Percentiles rank a stretch among this genome's conserved stretches.
Conservation (phyloP, 2,329 filamentous ascomycete genomes). For the Rhexocercosporidium sp. region DNA sequence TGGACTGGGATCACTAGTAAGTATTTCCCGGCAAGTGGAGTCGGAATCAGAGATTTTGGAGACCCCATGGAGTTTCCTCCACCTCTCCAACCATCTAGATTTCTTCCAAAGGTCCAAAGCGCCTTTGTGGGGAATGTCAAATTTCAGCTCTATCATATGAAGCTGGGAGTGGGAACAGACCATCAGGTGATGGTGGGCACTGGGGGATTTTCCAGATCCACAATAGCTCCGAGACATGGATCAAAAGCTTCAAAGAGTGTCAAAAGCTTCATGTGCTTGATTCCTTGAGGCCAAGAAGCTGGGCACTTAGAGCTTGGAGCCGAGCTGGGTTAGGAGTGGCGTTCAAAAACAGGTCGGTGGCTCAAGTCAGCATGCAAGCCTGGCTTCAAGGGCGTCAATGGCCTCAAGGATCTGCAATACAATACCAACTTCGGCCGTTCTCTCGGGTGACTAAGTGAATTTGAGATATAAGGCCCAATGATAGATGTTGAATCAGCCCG, state of each 20-base stretch:
- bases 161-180: not conserved
- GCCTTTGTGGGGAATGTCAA: slow-evolving; percentile 15
- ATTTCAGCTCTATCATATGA: not conserved
- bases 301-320: not conserved
- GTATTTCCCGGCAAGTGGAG: not conserved
- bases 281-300: not conserved
- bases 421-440: slow-evolving; percentile 8
- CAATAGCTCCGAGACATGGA: slow-evolving; percentile 17
- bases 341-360: not conserved
- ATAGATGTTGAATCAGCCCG: not conserved
- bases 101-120: not conserved
- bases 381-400: not conserved
- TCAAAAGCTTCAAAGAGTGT: not conserved
- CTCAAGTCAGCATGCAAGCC: not conserved
- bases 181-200: not conserved
- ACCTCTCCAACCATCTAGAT: slow-evolving; percentile 5
- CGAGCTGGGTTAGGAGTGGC: not conserved
- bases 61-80: not conserved
- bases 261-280: not conserved
- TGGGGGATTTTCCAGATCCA: slow-evolving; percentile 21
- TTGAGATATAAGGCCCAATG: not conserved
- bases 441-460: slow-evolving; percentile 13
- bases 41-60: not conserved
- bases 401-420: not conserved
- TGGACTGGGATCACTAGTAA: not conserved